Evolutionary conservation across 2,329 filamentous ascomycete species (phyloP), one percentile per base, ranked within the genome.

Genomic region (Aspergillus intermedius): DNA sequence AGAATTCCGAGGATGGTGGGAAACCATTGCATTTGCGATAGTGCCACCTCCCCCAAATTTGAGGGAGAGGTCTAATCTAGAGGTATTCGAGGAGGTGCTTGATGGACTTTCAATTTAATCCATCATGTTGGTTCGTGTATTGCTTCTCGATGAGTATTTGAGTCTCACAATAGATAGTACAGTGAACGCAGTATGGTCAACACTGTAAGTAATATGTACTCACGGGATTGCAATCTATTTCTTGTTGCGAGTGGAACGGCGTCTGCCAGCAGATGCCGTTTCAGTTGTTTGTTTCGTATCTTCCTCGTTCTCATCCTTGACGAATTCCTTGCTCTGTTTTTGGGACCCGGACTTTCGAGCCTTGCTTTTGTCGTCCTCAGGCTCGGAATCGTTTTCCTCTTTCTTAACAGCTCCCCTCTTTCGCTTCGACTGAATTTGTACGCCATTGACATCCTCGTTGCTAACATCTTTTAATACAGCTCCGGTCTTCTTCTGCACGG

Each of bases 401-500:
- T 64, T 61, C 30, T 64, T 61, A 17, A 54, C 44, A 8, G 55
- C 44, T n/a, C 48, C 52, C 25, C 65, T 63, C 41, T 68, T 68
- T 45, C 69, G 61, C 48, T 69, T 69, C 3, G 58, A 49, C 22
- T 56, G 60, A 15, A 51, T 50, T 35, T 58, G 43, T 5, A 53
- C 53, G 10, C 49, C 55, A 43, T 56, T 54, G 19, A 49, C 50
- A 40, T 62, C 54, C 25, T 64, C 61, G 3, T 60, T 68, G 42
- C 51, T 59, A n/a, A 74, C 63, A 51, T 80, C 79, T 4, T 75
- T 79, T 15, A 78, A 74, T 13, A 82, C 78, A 28, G 75, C 71
- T 1, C 77, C 80, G 2, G 79, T 83, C 75, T 95, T 95, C 74
- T 90, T 95, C 73, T 97, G 93, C 23, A 93, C 72, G 10, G 77